Evolutionary conservation across 768 basidiomycete species (phyloP).

Genomic region (Fomitopsis pulvina): DNA sequence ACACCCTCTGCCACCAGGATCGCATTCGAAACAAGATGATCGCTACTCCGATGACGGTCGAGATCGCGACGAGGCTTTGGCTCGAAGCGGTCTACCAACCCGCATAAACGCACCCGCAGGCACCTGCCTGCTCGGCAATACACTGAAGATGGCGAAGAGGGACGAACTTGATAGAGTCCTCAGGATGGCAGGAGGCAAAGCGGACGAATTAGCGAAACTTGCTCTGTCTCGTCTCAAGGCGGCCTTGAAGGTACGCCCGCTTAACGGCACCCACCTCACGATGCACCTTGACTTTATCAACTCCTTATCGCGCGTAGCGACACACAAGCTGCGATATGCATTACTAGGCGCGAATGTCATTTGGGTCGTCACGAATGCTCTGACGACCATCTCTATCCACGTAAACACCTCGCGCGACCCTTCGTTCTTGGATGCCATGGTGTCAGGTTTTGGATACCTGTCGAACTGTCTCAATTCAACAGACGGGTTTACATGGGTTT

Average conservation of each 20-base stretch:
- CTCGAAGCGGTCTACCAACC: conserved; percentile 23
- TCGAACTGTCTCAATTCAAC: conserved; percentile 30
- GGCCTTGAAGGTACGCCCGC: conserved; percentile 14
- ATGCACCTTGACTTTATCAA: conserved; percentile 28
- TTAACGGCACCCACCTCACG: conserved; percentile 15
- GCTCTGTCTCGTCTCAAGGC: conserved; percentile 23
- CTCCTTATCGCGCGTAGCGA: conserved; percentile 22
- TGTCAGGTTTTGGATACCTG: conserved; percentile 26
- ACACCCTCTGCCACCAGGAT: conserved; percentile 23
- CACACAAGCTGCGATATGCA: conserved; percentile 27
- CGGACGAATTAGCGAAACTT: conserved; percentile 24
- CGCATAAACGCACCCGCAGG: conserved; percentile 20
- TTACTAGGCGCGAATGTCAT: conserved; percentile 27
- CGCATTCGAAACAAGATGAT: conserved; percentile 24
- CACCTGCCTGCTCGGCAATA: conserved; percentile 26
- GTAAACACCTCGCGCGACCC: conserved; percentile 13
- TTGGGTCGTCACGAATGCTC: conserved; percentile 23
- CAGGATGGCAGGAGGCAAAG: conserved; percentile 20
- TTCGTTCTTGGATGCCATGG: conserved; percentile 21
- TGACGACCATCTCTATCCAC: conserved; percentile 22
- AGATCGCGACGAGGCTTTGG: conserved; percentile 31
- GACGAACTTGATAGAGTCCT: conserved; percentile 25
- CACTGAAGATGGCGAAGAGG: conserved; percentile 18
- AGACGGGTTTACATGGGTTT: conserved; percentile 33
- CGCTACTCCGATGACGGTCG: conserved; percentile 25